These are phyloP conservation scores for Tulasnella sp. DNA, from an alignment of 768 basidiomycete species.

Conservation along the genomic window DNA sequence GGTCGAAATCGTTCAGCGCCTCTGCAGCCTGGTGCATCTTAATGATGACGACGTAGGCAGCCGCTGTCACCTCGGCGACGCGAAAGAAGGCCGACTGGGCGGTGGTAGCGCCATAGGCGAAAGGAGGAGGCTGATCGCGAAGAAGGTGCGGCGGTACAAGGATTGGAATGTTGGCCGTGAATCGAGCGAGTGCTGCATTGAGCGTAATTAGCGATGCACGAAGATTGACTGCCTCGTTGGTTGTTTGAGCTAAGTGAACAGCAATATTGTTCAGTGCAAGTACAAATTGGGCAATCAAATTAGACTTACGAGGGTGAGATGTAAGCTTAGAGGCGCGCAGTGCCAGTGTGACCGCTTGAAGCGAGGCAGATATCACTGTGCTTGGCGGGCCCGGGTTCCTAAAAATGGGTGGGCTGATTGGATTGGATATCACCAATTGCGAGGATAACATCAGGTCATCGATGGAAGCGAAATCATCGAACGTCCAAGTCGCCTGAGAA, in stretches of 20 bases:
- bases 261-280: background rate
- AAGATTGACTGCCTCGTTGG: background rate
- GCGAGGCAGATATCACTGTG: background rate
- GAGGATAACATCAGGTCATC: slow-evolving; percentile 8
- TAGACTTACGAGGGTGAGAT: background rate
- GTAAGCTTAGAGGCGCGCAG: background rate
- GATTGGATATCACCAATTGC: background rate
- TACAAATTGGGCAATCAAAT: background rate
- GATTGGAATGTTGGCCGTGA: background rate
- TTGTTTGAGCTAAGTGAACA: background rate
- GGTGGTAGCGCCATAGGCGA: background rate
- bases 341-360: slow-evolving; percentile 3
- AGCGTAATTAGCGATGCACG: background rate
- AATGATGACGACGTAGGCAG: slow-evolving; percentile 9
- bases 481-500: background rate
- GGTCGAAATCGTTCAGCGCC: slow-evolving; percentile 5
- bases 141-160: background rate
- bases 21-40: slow-evolving; percentile 15
- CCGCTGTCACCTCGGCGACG: background rate
- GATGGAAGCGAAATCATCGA: slow-evolving; percentile 4
- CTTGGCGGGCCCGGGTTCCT: background rate
- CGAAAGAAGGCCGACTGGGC: slow-evolving; percentile 3
- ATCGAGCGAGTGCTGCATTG: slow-evolving; percentile 1
- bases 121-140: background rate
- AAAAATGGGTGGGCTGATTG: background rate